phyloP scores from a whole-genome alignment of 2,329 filamentous ascomycete species.

The Paecilomyces niveus region DNA sequence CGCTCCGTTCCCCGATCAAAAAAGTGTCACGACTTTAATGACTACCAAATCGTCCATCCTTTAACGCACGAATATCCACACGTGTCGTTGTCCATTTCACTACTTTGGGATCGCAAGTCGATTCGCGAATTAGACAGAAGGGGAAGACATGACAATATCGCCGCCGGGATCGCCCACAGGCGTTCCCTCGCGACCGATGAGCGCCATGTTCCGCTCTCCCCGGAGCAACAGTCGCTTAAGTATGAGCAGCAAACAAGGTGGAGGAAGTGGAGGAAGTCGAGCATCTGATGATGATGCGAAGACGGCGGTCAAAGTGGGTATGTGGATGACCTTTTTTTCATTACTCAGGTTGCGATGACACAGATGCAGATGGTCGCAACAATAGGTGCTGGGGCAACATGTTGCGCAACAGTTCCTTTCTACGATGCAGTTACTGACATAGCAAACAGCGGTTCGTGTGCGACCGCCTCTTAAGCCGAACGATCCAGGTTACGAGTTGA shows the following conservation, averaged over 20 bases:
- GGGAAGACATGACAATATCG: slow-evolving; percentile 54
- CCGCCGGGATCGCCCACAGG: slow-evolving; percentile 60
- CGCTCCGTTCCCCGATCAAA: slow-evolving; percentile 7
- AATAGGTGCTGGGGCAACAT: background rate
- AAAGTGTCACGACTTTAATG: slow-evolving; percentile 10
- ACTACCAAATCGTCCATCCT: slow-evolving; percentile 7
- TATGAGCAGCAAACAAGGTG: slow-evolving; percentile 64
- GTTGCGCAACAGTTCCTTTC: background rate
- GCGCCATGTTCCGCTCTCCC: slow-evolving; percentile 68
- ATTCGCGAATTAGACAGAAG: background rate
- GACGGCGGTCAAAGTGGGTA: slow-evolving; percentile 94
- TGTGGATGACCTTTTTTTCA: slow-evolving; percentile 36
- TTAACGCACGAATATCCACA: slow-evolving; percentile 9
- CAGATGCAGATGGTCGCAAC: slow-evolving; percentile 1
- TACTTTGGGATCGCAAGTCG: background rate
- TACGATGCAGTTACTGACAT: slow-evolving; percentile 7
- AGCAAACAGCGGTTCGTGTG: slow-evolving; percentile 70
- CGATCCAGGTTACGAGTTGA: slow-evolving; percentile 90
- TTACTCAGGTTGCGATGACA: background rate
- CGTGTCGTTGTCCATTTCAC: slow-evolving; percentile 2
- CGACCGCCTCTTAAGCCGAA: slow-evolving; percentile 74
- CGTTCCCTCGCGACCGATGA: slow-evolving; percentile 63
- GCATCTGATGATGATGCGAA: slow-evolving; percentile 84
- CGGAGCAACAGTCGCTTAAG: slow-evolving; percentile 82
- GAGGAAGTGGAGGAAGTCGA: slow-evolving; percentile 71